phyloP scores from a whole-genome alignment of 345 rosid genomes.

The Euphorbia tirucalli region DNA sequence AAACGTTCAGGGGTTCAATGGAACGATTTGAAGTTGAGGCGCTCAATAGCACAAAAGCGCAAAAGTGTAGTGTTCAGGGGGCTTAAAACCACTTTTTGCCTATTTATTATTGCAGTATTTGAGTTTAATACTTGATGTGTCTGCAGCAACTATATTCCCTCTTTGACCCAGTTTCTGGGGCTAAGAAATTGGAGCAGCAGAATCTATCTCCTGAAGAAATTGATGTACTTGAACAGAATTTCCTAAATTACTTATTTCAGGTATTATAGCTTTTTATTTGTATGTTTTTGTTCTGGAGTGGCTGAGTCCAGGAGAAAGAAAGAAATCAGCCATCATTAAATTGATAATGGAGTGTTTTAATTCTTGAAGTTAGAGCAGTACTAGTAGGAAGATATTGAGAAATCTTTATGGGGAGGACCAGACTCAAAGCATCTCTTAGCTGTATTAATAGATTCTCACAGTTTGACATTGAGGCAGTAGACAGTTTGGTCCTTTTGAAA shows the following conservation, averaged over 20 bases:
- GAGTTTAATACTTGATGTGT: constrained; percentile 7
- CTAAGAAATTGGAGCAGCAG: constrained; percentile 81
- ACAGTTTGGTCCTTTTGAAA: not conserved
- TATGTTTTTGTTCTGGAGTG: not conserved
- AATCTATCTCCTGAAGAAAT: constrained; percentile 60
- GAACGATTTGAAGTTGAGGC: no score
- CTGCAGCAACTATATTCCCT: constrained; percentile 93
- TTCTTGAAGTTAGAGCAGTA: not conserved
- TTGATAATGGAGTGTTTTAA: not conserved
- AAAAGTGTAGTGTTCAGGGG: no score
- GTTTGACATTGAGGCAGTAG: not conserved
- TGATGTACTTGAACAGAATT: constrained; percentile 89
- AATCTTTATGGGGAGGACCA: not conserved
- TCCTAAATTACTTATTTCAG: constrained; percentile 84
- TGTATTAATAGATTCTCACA: not conserved
- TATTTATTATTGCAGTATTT: not conserved
- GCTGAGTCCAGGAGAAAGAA: not conserved
- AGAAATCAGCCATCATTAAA: not conserved
- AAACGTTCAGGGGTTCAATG: no score
- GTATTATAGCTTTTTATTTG: constrained; percentile 26
- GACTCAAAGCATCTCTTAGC: not conserved
- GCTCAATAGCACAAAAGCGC: no score
- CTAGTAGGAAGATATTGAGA: not conserved
- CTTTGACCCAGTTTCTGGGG: constrained; percentile 84
- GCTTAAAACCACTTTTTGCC: no score